Conservation (phyloP, 2,329 filamentous ascomycete species). For the Sarocladium strictum region DNA sequence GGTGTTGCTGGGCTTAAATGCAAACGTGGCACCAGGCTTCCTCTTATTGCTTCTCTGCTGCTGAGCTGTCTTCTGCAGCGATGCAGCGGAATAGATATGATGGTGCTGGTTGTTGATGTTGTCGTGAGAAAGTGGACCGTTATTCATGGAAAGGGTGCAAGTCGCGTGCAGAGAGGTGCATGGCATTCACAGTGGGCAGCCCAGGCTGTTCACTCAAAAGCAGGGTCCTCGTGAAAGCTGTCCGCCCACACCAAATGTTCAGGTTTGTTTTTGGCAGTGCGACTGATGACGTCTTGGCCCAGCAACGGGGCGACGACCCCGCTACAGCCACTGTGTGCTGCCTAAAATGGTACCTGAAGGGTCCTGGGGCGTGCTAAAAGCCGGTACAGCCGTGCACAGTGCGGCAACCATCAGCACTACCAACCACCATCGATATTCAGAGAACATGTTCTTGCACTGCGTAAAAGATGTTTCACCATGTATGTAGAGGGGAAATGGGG, state of each 20-base stretch:
- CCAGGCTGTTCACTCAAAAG: background rate
- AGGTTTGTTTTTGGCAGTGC: constrained; percentile 4
- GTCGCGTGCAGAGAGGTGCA: background rate
- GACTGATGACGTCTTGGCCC: constrained; percentile 9
- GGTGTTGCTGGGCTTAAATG: constrained; percentile 13
- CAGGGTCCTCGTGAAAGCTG: background rate
- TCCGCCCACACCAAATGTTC: background rate
- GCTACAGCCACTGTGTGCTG: too few relatives aligned
- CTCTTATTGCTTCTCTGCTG: background rate
- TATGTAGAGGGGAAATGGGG: too few relatives aligned
- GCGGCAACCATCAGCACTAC: background rate
- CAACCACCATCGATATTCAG: background rate
- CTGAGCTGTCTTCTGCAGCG: background rate
- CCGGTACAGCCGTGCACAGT: background rate
- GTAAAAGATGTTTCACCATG: too few relatives aligned
- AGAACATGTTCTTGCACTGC: too few relatives aligned
- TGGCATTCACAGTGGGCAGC: background rate
- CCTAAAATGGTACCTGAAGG: too few relatives aligned
- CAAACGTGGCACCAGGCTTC: constrained; percentile 12
- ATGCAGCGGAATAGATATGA: background rate
- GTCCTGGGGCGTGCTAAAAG: too few relatives aligned
- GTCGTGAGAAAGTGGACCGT: background rate
- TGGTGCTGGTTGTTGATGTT: background rate
- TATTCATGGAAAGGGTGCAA: background rate
- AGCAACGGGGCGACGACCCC: background rate